phyloP scores from a whole-genome alignment of 352 stramenopile species.

The Pythium brachiatum region DNA sequence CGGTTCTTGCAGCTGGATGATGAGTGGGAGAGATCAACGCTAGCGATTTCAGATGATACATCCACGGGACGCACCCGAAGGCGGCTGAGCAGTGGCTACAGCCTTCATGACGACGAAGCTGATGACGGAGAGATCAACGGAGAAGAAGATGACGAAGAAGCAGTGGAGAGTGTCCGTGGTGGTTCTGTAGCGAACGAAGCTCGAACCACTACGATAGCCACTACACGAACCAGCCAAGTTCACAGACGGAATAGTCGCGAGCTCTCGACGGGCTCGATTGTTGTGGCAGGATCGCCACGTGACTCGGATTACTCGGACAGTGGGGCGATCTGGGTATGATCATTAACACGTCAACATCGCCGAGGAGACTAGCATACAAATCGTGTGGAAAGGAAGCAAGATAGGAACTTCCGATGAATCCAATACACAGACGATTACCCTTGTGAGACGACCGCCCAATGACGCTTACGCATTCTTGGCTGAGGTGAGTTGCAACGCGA shows the following conservation, averaged over 20 bases:
- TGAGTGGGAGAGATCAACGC: neutral
- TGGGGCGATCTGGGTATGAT: conserved; percentile 14
- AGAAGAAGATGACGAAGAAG: neutral
- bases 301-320: conserved; percentile 13
- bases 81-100: conserved; percentile 18
- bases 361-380: neutral
- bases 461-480: conserved; percentile 18
- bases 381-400: neutral
- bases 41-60: neutral
- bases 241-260: neutral
- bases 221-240: neutral
- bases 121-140: neutral
- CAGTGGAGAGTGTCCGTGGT: neutral
- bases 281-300: conserved; percentile 2
- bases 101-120: conserved; percentile 4
- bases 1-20: neutral
- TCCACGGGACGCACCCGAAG: conserved; percentile 1
- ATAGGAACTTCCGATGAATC: neutral
- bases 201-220: neutral
- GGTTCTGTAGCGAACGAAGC: neutral
- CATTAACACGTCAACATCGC: neutral
- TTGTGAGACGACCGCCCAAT: neutral
- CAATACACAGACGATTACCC: conserved; percentile 4
- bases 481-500: conserved; percentile 20
- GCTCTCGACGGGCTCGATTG: neutral